Evolutionary conservation across 2,329 filamentous ascomycete species (phyloP).

Genomic region (Aspergillus persii): DNA sequence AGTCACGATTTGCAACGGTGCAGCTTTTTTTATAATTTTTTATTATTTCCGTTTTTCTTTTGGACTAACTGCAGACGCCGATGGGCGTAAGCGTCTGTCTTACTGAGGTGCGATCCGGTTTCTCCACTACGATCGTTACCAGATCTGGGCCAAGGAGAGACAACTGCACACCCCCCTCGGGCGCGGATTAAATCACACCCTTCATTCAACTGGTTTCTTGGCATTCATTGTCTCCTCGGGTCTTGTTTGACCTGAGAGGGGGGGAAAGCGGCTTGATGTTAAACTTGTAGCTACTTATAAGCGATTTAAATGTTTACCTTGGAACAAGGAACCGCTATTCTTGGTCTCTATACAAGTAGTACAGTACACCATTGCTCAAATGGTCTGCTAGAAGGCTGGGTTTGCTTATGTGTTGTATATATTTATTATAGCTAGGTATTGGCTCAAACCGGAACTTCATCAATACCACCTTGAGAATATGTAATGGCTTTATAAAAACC

Average conservation of each 20-base stretch:
- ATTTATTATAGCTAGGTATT: too few species aligned
- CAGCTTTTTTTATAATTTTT: background rate
- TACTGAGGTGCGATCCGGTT: slow-evolving; percentile 19
- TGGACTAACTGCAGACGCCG: slow-evolving; percentile 15
- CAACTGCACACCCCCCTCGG: slow-evolving; percentile 1
- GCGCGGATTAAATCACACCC: background rate
- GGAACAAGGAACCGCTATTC: too few species aligned
- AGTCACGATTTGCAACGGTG: slow-evolving; percentile 20
- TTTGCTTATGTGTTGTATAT: too few species aligned
- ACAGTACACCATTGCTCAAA: too few species aligned
- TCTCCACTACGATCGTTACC: slow-evolving; percentile 24
- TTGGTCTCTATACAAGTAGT: too few species aligned
- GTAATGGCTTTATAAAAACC: too few species aligned
- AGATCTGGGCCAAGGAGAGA: slow-evolving; percentile 20
- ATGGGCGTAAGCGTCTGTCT: slow-evolving; percentile 6
- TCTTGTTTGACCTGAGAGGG: background rate
- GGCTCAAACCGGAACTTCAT: too few species aligned
- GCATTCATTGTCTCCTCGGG: background rate
- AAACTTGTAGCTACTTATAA: background rate
- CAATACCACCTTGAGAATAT: too few species aligned
- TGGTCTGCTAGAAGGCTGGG: too few species aligned
- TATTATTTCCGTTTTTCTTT: background rate
- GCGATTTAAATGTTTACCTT: too few species aligned
- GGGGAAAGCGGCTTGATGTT: background rate
- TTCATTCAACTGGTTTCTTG: background rate